phyloP scores from a whole-genome alignment of 108 stramenopile genomes.

The Stephanodiscus triporus region DNA sequence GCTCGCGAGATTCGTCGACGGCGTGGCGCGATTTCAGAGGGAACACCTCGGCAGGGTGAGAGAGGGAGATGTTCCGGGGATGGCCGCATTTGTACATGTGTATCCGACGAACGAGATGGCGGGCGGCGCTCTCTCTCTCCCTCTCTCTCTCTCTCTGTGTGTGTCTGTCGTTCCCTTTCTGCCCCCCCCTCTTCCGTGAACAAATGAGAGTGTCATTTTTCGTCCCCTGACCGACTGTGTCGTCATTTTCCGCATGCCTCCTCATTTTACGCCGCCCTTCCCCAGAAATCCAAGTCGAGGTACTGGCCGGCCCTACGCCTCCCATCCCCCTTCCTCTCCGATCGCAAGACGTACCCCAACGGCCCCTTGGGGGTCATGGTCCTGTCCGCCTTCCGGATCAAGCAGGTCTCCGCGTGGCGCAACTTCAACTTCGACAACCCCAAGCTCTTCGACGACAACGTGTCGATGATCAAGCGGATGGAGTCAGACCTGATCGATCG shows the following conservation, averaged over 20 bases:
- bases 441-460: slow-evolving; percentile 43
- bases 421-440: slow-evolving; percentile 52
- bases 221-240: neutral
- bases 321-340: slow-evolving; percentile 33
- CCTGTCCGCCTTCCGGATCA: slow-evolving; percentile 43
- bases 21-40: slow-evolving; percentile 30
- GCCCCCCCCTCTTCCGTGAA: neutral
- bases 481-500: slow-evolving; percentile 29
- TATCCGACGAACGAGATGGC: neutral
- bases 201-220: neutral
- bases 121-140: too few relatives aligned
- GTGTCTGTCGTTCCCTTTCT: neutral
- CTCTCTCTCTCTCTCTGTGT: too few relatives aligned
- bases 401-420: slow-evolving; percentile 31
- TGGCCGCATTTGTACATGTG: too few relatives aligned
- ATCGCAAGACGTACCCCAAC: slow-evolving; percentile 31
- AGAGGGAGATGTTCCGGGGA: too few relatives aligned
- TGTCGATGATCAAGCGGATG: slow-evolving; percentile 32
- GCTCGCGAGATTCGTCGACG: slow-evolving; percentile 40
- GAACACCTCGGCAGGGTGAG: slow-evolving; percentile 47
- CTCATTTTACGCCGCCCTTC: neutral
- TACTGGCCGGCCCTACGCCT: slow-evolving; percentile 34
- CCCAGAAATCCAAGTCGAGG: slow-evolving; percentile 37
- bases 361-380: slow-evolving; percentile 35
- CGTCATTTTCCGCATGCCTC: neutral